Base-by-base conservation (phyloP, 305 asterid genomes). In the Fraxinus greggii region DNA sequence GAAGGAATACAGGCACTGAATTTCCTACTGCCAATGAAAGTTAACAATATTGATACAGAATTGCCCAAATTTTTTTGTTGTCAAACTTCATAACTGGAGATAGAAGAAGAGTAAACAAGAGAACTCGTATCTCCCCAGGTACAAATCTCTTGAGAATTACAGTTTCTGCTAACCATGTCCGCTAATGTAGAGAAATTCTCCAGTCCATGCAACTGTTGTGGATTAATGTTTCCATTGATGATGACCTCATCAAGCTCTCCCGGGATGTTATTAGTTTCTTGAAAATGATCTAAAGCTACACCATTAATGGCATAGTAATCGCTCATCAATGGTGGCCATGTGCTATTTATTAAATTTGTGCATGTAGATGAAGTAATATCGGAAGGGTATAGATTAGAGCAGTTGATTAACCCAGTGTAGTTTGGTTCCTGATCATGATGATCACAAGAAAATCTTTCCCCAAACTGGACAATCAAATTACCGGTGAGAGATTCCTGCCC, bases 121-220 rank as follows among this genome's bases (percentile, higher is more conserved):
- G 90, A 77, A 33, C 48, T 87, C 19, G 80, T 72, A 10, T 92
- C 90, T 79, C 80, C 89, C 88, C 90, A 88, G 79, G 83, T 82
- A 2, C 84, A 77, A 79, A 80, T 78, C 78, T 84, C 88, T 40
- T 69, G 82, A 35, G 84, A 86, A 6, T 88, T 61, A 0, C 82
- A 19, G 69, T 59, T 59, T 24, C 69, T 59, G 69, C 69, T 59
- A 59, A 59, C 13, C 69, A 59, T 59, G 69, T 59, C 69, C 29
- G 2, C 13, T 59, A 21, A 54, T n/a, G 65, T 61, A 69, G 86
- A 84, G 29, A 83, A 81, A 79, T 85, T 80, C 32, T 87, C 81
- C 3, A 85, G 4, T 77, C 73, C 84, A 61, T 86, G 89, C 77
- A 84, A 51, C 59, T 75, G 81, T 38, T 80, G 88, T 7, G 84